Evolutionary conservation across 257 asterid genomes (phyloP).

Genomic region (Rubia yunnanensis): DNA sequence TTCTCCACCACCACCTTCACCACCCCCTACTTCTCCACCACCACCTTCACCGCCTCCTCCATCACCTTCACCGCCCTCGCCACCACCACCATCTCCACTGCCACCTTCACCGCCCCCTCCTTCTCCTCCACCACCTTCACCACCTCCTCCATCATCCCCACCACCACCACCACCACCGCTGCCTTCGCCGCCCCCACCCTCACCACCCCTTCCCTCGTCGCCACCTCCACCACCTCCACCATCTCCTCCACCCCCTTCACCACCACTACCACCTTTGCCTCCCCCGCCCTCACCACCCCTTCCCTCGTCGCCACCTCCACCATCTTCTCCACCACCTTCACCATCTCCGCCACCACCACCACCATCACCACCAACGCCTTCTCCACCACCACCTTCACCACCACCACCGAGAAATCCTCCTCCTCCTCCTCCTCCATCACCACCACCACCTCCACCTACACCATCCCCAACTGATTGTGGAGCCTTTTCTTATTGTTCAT

Average conservation of each 20-base stretch:
- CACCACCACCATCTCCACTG: background rate
- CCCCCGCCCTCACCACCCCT: background rate
- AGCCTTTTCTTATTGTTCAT: conserved; percentile 12
- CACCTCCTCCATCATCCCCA: background rate
- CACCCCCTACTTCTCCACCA: background rate
- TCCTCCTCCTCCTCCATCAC: conserved; percentile 5
- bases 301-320: background rate
- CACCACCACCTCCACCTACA: conserved; percentile 10
- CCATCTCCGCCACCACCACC: background rate
- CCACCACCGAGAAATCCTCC: conserved; percentile 8
- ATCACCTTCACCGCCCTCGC: background rate
- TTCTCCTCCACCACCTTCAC: background rate
- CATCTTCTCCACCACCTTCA: background rate
- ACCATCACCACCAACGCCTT: background rate
- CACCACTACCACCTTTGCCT: background rate
- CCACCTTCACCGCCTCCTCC: background rate
- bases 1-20: background rate
- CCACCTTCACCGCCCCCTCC: background rate
- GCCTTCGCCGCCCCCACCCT: background rate
- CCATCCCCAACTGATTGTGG: conserved; percentile 21
- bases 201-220: background rate
- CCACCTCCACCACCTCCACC: background rate
- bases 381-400: conserved; percentile 8
- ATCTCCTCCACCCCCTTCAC: background rate
- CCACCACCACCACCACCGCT: background rate